Conservation (phyloP, 2,329 filamentous ascomycete genomes). For the Tolypocladium pustulatum region DNA sequence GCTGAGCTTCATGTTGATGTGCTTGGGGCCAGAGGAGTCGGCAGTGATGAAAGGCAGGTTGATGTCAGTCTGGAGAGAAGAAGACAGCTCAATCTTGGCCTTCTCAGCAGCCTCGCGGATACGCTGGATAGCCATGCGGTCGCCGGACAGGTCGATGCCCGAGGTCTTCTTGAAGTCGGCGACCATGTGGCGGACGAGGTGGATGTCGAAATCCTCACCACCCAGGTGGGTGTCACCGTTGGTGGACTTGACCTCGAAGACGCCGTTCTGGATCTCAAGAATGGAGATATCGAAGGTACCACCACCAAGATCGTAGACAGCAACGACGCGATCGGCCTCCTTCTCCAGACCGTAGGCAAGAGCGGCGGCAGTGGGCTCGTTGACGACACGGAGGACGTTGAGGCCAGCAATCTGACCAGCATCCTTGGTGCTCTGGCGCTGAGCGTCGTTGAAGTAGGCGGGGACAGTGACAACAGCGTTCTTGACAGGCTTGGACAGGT, state of each 20-base stretch:
- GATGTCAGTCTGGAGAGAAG: constrained; percentile 90
- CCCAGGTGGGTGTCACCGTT: constrained; percentile 97
- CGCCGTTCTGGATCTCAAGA: constrained; percentile 92
- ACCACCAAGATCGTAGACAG: constrained; percentile 96
- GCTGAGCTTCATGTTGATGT: constrained; percentile 94
- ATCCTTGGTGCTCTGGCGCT: constrained; percentile 97
- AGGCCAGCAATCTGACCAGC: constrained; percentile 93
- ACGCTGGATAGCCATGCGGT: constrained; percentile 98
- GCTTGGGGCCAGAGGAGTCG: constrained; percentile 89
- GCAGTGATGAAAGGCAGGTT: constrained; percentile 98
- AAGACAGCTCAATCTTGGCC: constrained; percentile 98
- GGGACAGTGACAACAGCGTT: constrained; percentile 96
- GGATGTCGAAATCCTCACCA: constrained; percentile 97
- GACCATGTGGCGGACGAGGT: constrained; percentile 85
- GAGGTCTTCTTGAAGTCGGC: constrained; percentile 95
- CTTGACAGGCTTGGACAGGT: constrained; percentile 82
- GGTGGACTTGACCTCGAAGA: constrained; percentile 98
- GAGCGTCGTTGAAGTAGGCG: constrained; percentile 97
- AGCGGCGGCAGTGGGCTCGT: constrained; percentile 93
- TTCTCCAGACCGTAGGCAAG: constrained; percentile 96
- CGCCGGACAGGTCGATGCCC: constrained; percentile 76
- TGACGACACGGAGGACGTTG: constrained; percentile 94
- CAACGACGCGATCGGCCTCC: constrained; percentile 78
- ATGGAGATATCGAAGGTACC: constrained; percentile 99
- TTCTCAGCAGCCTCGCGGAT: constrained; percentile 98